Conservation (phyloP, 768 basidiomycete species). For the Krasilnikovozyma curviuscula region DNA sequence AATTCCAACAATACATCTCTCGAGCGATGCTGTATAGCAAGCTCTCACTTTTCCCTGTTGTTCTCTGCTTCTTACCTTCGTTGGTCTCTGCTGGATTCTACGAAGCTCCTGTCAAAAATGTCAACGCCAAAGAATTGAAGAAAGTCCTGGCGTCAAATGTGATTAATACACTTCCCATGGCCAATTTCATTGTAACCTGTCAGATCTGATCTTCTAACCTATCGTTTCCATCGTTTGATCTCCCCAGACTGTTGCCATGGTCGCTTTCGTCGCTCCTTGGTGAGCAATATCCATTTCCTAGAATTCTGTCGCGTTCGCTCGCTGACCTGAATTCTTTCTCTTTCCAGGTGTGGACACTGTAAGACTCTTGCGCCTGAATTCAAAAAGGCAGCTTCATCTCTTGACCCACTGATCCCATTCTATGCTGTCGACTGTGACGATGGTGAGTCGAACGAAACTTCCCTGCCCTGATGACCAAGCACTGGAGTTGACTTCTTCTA, state of each 20-base stretch:
- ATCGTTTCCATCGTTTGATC: not conserved
- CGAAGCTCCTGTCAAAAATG: slow-evolving; percentile 18
- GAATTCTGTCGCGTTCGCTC: not conserved
- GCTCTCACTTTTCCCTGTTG: no score
- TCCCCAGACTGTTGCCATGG: slow-evolving; percentile 28
- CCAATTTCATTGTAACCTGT: not conserved
- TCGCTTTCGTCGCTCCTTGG: slow-evolving; percentile 92
- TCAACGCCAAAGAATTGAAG: slow-evolving; percentile 5
- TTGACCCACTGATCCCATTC: slow-evolving; percentile 63
- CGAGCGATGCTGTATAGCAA: no score
- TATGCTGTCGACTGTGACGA: slow-evolving; percentile 91
- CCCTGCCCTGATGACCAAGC: not conserved
- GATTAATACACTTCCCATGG: not conserved
- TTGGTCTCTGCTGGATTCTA: slow-evolving; percentile 39
- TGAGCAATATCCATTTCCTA: slow-evolving; percentile 45
- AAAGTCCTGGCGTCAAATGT: slow-evolving; percentile 2
- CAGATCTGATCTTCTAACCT: not conserved
- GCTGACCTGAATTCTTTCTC: slow-evolving; percentile 1
- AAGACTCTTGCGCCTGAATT: slow-evolving; percentile 69
- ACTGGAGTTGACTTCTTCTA: not conserved
- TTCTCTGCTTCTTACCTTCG: slow-evolving; percentile 26
- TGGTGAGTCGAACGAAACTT: slow-evolving; percentile 22
- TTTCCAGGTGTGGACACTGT: slow-evolving; percentile 42
- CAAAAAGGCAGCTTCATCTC: slow-evolving; percentile 54
- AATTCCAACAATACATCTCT: no score